Evolutionary conservation across 129 eudicot species (phyloP).

Genomic region (Smallanthus sonchifolius): DNA sequence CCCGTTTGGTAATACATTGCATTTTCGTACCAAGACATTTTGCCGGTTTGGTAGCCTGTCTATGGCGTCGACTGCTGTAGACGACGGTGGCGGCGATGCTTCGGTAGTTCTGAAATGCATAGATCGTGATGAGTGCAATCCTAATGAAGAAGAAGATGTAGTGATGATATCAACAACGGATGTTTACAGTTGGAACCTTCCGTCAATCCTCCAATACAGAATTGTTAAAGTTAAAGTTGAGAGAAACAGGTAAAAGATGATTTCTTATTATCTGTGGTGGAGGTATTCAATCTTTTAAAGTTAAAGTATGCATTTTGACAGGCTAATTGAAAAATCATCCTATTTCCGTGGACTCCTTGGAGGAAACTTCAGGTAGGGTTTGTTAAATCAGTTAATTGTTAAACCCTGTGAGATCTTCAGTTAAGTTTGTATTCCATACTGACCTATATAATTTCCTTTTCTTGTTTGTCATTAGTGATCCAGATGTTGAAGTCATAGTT

Average conservation of each 20-base stretch:
- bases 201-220: slow-evolving; percentile 40
- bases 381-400: too few relatives aligned
- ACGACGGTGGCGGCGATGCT: slow-evolving; percentile 26
- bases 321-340: slow-evolving; percentile 63
- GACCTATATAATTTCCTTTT: neutral
- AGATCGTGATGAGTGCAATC: slow-evolving; percentile 12
- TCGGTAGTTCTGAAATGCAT: slow-evolving; percentile 39
- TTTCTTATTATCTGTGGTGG: neutral
- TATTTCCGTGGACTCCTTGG: slow-evolving; percentile 69
- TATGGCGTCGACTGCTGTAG: neutral
- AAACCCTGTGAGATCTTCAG: too few relatives aligned
- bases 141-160: neutral
- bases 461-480: slow-evolving; percentile 52
- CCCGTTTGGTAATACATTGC: too few relatives aligned
- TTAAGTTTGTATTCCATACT: too few relatives aligned
- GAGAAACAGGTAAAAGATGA: slow-evolving; percentile 38
- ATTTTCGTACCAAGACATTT: too few relatives aligned
- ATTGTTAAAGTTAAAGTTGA: slow-evolving; percentile 41
- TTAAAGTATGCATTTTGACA: slow-evolving; percentile 24
- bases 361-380: slow-evolving; percentile 60
- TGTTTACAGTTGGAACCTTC: slow-evolving; percentile 44
- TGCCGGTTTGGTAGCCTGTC: too few relatives aligned
- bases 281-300: neutral
- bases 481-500: slow-evolving; percentile 34
- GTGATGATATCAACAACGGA: slow-evolving; percentile 47